These are phyloP conservation scores for Colletotrichum salicis DNA, from an alignment of 2,329 filamentous ascomycete genomes.

Conservation along the genomic window DNA sequence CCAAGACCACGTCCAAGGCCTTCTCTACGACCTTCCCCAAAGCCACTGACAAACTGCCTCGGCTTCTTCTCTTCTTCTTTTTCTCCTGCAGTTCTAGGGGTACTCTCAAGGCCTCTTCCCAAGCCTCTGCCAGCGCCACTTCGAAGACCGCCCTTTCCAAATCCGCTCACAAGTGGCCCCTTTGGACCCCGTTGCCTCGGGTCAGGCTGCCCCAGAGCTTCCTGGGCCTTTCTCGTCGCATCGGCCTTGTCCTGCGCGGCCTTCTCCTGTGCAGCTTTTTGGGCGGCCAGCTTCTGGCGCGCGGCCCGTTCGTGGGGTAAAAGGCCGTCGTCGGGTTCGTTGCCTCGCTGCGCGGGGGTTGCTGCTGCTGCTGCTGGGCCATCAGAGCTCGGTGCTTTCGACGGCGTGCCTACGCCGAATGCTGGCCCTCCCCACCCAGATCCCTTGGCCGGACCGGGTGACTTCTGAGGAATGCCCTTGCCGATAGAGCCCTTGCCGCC, in stretches of 20 bases:
- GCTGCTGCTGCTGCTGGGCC: not conserved
- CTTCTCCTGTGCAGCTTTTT: not conserved
- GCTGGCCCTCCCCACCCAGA: slow-evolving; percentile 26
- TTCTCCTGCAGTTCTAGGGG: not conserved
- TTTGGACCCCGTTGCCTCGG: not conserved
- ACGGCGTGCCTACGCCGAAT: not conserved
- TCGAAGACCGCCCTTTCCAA: not conserved
- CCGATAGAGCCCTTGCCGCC: not conserved
- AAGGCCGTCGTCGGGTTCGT: slow-evolving; percentile 38
- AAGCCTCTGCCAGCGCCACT: not conserved
- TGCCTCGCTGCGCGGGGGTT: not conserved
- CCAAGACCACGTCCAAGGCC: not conserved
- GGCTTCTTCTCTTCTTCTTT: not conserved
- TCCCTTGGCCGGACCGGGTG: slow-evolving; percentile 6
- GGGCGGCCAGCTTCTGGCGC: slow-evolving; percentile 39
- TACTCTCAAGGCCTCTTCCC: not conserved
- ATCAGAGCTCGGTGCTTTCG: not conserved
- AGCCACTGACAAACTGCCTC: not conserved
- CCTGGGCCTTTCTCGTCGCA: not conserved
- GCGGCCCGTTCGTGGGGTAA: slow-evolving; percentile 53
- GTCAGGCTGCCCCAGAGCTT: not conserved
- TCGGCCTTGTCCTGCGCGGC: not conserved
- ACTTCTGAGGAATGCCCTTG: not conserved
- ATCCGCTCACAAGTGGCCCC: too few species aligned
- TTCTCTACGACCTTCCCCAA: not conserved